Evolutionary conservation across 208 protist genomes (phyloP), one percentile per base, ranked within the genome.

Genomic region (Borovskyia barvae): DNA sequence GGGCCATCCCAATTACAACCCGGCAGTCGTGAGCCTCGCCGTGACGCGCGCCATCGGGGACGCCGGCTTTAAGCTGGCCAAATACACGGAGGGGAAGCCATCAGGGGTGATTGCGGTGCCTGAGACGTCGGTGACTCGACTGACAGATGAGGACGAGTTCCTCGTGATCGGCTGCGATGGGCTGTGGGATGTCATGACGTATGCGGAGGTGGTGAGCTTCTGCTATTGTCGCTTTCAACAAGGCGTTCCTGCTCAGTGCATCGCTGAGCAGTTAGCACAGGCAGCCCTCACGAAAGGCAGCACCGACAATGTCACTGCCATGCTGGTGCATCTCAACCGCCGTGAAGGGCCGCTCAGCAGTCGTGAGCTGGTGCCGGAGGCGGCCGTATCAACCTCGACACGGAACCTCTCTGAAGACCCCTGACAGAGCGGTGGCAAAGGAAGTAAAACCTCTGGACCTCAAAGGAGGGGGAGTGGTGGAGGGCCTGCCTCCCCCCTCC

Each of bases 1-100:
- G 9, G 96, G 95, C 22, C 94, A 97, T 42, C 90, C 90, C 19
- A 87, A 87, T 35, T 94, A 93, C 58, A 96, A 94, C 54, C 90
- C 90, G 20, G 80, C 78, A 24, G 78, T 96, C 7, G 71, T 91
- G 30, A 96, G 82, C 66, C 76, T 98, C 12, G 94, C 89, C 30
- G 80, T 98, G 26, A 96, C 87, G 1, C 84, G 97, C 29, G 93
- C 95, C 17, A 92, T 98, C 54, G 97, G 97, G n/a, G 97, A 98
- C 72, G 93, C 94, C 26, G 81, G 73, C 20, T 98, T 97, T 66
- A 95, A 95, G 68, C 67, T 92, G 49, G 77, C 80, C 12, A 75
- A 87, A 55, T 91, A 85, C 66, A 90, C 89, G 2, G 80, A 91
- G 52, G 86, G 82, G 11, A 90, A 88, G 57, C 77, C 75, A 5